A percentile compares a stretch with the other conserved stretches of the same genome.
These are phyloP conservation scores for Suillus subaureus DNA, from an alignment of 768 basidiomycete genomes.

Conservation along the genomic window DNA sequence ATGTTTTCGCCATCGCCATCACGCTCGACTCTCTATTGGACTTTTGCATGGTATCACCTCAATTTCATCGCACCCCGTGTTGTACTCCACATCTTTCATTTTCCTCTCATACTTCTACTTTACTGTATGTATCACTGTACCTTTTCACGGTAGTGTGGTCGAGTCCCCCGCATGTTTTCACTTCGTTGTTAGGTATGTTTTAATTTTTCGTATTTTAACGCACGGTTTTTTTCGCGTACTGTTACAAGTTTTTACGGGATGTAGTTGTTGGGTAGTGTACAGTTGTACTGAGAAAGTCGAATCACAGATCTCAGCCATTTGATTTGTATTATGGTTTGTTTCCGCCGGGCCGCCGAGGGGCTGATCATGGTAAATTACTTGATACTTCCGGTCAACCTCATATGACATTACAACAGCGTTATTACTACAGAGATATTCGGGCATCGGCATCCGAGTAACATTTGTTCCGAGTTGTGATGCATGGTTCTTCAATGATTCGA, in stretches of 20 bases:
- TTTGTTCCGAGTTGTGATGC: neutral
- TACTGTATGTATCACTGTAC: conserved; percentile 1
- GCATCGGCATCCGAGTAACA: neutral
- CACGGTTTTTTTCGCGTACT: neutral
- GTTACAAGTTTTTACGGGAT: neutral
- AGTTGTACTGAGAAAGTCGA: neutral
- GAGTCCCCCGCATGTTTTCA: neutral
- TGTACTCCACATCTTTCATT: neutral
- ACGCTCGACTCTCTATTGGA: neutral
- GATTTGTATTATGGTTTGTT: neutral
- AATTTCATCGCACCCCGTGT: neutral
- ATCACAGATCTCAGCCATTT: neutral
- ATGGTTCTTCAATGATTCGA: neutral
- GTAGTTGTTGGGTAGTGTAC: conserved; percentile 4
- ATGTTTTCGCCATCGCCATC: neutral
- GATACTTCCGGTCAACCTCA: no score
- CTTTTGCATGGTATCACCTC: conserved; percentile 6
- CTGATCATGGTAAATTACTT: neutral
- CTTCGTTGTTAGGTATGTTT: neutral
- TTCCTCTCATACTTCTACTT: neutral
- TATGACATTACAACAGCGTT: no score
- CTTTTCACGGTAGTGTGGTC: neutral
- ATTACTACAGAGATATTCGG: neutral
- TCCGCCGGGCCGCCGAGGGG: neutral
- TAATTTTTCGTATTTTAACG: neutral